These are phyloP conservation scores for Rhizophora apiculata DNA, from an alignment of 345 rosid genomes.

Conservation along the genomic window DNA sequence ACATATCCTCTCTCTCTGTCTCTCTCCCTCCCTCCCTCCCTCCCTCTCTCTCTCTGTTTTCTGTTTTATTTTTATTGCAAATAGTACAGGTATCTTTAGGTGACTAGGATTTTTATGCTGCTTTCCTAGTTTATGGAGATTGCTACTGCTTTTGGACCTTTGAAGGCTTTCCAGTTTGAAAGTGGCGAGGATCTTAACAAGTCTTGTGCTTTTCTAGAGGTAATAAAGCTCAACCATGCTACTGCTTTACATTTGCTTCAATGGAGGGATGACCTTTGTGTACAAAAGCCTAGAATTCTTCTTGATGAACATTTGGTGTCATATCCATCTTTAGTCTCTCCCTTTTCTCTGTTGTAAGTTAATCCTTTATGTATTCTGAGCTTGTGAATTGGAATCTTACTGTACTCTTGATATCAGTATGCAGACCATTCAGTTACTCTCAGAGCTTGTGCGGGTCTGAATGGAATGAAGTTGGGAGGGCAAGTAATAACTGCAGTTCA, in stretches of 20 bases:
- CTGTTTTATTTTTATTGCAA: background rate
- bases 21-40: too few species aligned
- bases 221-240: conserved; percentile 29
- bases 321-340: background rate
- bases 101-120: conserved; percentile 19
- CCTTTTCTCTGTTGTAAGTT: conserved; percentile 2
- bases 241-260: conserved; percentile 15
- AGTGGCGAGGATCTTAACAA: conserved; percentile 31
- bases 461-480: conserved; percentile 92
- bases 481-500: conserved; percentile 74
- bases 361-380: conserved; percentile 8
- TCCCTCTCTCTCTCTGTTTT: background rate
- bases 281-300: background rate
- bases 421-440: conserved; percentile 59
- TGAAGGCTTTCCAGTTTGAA: conserved; percentile 68
- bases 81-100: background rate
- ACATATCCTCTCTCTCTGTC: background rate
- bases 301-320: background rate
- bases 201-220: conserved; percentile 78
- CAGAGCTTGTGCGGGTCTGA: conserved; percentile 86
- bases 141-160: conserved; percentile 75
- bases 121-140: conserved; percentile 75
- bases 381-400: background rate
- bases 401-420: conserved; percentile 41
- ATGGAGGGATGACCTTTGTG: background rate